Evolutionary conservation across 176 grass and related monocot genomes (phyloP), one percentile per base, ranked within the genome.

Genomic region (Pontederia paniculata): DNA sequence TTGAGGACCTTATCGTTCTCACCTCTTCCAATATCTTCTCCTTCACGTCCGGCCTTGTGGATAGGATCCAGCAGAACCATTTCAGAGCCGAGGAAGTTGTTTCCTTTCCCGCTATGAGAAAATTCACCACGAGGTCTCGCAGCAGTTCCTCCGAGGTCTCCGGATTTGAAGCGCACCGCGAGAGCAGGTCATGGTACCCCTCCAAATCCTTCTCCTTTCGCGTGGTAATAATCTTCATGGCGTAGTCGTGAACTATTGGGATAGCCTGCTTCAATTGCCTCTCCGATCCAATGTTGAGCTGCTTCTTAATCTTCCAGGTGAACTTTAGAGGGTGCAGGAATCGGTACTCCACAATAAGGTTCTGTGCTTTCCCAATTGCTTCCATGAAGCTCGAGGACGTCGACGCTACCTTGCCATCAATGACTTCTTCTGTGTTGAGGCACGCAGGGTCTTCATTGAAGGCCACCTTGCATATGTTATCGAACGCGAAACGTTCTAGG

Each of bases 61-160:
- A 23, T 2, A 62, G 60, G 12, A 62, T 17, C 60, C 60, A 62
- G 53, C 20, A 55, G 53, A 55, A 55, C 53, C 53, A 55, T 11
- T 3, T 10, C 10, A 55, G 53, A 1, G 53, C 19, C 21, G 53
- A 55, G 4, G 53, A 55, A 10, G 53, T 55, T 11, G 53, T 55
- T 11, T 55, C 53, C 20, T 21, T 18, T 21, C 53, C 53, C 10
- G 53, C 53, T 17, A 55, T 17, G 18, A 55, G 8, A 21, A 55
- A 55, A 21, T 21, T 55, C 19, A 55, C 23, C 19, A 55, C 53
- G 21, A 55, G 10, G 17, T 55, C 53, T 4, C 21, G 53, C 17
- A 55, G 19, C 19, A 25, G 23, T 10, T 23, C 53, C 20, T 55
- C 53, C 19, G 53, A 55, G 19, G 20, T 4, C 12, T 55, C 53